These are phyloP conservation scores for Diaporthe amygdali DNA, from an alignment of 2,329 filamentous ascomycete genomes.

Conservation along the genomic window DNA sequence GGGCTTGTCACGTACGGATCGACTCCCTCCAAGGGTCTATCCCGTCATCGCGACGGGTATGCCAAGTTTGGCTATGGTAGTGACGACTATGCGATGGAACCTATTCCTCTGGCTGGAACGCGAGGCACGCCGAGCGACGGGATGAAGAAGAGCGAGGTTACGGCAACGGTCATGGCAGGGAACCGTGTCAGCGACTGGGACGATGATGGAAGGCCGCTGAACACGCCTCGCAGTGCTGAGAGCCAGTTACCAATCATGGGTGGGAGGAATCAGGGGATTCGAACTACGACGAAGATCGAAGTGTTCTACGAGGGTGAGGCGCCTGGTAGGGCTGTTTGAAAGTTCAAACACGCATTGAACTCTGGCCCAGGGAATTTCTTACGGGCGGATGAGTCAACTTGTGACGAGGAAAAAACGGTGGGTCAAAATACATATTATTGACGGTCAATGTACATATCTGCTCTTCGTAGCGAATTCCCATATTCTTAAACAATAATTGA, in stretches of 20 bases:
- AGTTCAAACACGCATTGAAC: too few relatives aligned
- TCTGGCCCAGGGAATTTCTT: too few relatives aligned
- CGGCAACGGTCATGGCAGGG: background rate
- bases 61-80: background rate
- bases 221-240: background rate
- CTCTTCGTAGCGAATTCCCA: too few relatives aligned
- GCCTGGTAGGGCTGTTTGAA: background rate
- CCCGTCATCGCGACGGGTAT: background rate
- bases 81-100: constrained; percentile 8
- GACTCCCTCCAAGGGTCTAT: background rate
- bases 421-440: too few relatives aligned
- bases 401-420: too few relatives aligned
- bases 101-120: background rate
- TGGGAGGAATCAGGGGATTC: background rate
- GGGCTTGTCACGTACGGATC: constrained; percentile 8
- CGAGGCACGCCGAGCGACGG: background rate
- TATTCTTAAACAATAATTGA: too few relatives aligned
- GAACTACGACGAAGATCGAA: constrained; percentile 7
- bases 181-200: background rate
- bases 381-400: too few relatives aligned
- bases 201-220: background rate
- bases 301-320: background rate
- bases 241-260: constrained; percentile 11
- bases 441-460: too few relatives aligned
- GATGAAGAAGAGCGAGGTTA: background rate